Conservation (phyloP, 148 eudicot species). For the Fagopyrum tataricum region DNA sequence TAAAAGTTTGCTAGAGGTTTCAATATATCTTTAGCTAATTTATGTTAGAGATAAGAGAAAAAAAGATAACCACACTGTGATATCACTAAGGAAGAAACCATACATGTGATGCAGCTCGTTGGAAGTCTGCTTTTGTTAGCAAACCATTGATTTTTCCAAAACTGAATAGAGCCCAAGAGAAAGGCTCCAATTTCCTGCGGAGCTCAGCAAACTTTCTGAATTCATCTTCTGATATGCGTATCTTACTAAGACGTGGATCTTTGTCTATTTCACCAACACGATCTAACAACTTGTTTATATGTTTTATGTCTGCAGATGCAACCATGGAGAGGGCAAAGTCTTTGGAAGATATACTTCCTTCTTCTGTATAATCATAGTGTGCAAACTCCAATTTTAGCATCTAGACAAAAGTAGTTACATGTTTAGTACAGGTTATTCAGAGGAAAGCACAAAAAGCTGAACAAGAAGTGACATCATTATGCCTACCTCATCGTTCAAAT, state of each 20-base stretch:
- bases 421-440: background rate
- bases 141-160: slow-evolving; percentile 47
- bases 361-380: slow-evolving; percentile 53
- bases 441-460: background rate
- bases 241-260: slow-evolving; percentile 27
- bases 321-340: slow-evolving; percentile 74
- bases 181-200: slow-evolving; percentile 43
- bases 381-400: slow-evolving; percentile 53
- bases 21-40: too few species aligned
- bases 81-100: background rate
- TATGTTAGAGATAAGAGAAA: too few species aligned
- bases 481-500: slow-evolving; percentile 66
- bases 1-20: too few species aligned
- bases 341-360: slow-evolving; percentile 53
- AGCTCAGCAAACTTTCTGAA: slow-evolving; percentile 53
- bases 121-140: slow-evolving; percentile 50
- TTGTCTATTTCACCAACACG: slow-evolving; percentile 52
- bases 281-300: slow-evolving; percentile 49
- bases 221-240: slow-evolving; percentile 42
- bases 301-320: slow-evolving; percentile 59
- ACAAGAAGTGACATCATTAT: background rate
- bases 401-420: slow-evolving; percentile 21
- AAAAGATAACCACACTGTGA: background rate
- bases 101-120: slow-evolving; percentile 70
- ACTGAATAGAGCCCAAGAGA: slow-evolving; percentile 51